Conservation (phyloP, 1,284 basidiomycete species). For the Rhizoctonia solani region DNA sequence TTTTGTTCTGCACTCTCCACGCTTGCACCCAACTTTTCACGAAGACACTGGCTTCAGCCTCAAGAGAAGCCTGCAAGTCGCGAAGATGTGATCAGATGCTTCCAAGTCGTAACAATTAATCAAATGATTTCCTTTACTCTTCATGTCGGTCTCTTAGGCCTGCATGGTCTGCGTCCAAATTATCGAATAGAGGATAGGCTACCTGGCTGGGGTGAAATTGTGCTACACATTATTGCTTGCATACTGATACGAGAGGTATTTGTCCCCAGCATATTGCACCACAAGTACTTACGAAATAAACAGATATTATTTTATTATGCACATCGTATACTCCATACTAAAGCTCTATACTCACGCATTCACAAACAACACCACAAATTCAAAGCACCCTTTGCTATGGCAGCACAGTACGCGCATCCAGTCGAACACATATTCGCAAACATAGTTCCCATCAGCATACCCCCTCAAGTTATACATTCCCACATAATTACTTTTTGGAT, state of each 20-base stretch:
- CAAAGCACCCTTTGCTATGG: conserved; percentile 38
- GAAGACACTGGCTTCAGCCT: conserved; percentile 23
- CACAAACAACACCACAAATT: conserved; percentile 39
- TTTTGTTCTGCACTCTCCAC: conserved; percentile 4
- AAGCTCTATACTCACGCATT: conserved; percentile 34
- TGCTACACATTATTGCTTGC: neutral
- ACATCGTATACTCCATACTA: conserved; percentile 36
- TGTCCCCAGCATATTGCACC: neutral
- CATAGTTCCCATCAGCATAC: conserved; percentile 35
- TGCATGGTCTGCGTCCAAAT: neutral
- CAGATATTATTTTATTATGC: conserved; percentile 37
- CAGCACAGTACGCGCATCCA: conserved; percentile 39
- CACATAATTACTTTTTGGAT: conserved; percentile 37
- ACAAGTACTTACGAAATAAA: neutral
- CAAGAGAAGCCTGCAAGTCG: conserved; percentile 6
- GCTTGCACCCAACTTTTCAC: conserved; percentile 18
- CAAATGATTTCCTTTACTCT: conserved; percentile 4
- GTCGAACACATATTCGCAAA: conserved; percentile 38
- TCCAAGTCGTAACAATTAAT: conserved; percentile 4
- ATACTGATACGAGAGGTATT: conserved; percentile 22
- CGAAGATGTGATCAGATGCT: conserved; percentile 8
- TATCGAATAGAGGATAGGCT: conserved; percentile 28
- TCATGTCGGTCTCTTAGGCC: neutral
- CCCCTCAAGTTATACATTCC: conserved; percentile 24
- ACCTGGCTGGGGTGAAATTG: neutral